A percentile compares a stretch with the other conserved stretches of the same genome.
phyloP scores from a whole-genome alignment of 768 basidiomycete species.

The Tephrocybe sp. region DNA sequence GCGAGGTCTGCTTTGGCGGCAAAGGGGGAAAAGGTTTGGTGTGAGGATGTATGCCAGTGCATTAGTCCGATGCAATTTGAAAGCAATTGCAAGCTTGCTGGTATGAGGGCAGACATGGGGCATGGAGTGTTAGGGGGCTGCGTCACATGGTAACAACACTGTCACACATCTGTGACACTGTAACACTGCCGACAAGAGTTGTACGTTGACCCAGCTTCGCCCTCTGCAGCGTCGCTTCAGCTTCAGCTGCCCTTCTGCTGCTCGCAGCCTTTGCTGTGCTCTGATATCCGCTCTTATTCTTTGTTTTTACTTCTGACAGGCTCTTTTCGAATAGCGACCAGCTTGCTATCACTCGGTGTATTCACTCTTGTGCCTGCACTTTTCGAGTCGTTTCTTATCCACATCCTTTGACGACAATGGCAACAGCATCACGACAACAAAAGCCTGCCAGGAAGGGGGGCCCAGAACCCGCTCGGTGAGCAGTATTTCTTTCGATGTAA shows the following conservation, averaged over 20 bases:
- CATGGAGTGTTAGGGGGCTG: conserved; percentile 9
- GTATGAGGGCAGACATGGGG: not conserved
- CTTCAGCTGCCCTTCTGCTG: conserved; percentile 8
- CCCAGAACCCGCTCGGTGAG: conserved; percentile 58
- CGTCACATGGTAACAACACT: conserved; percentile 7
- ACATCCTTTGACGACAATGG: conserved; percentile 45
- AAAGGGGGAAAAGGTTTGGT: not conserved
- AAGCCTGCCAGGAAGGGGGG: conserved; percentile 66
- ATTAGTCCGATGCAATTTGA: no score
- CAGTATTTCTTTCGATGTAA: conserved; percentile 3
- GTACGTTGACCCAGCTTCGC: conserved; percentile 5
- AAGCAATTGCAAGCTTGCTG: no score
- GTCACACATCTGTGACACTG: not conserved
- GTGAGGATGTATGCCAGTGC: no score
- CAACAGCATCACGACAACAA: conserved; percentile 60
- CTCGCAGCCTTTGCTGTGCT: conserved; percentile 6
- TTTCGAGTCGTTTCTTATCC: conserved; percentile 32
- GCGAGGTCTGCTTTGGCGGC: not conserved
- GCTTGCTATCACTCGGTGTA: conserved; percentile 36
- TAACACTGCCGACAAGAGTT: conserved; percentile 9
- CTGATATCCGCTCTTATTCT: conserved; percentile 1
- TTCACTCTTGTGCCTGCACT: conserved; percentile 32
- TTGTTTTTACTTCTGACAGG: conserved; percentile 6
- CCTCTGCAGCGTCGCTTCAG: conserved; percentile 3
- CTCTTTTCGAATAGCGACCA: conserved; percentile 27